Evolutionary conservation across 2,329 filamentous ascomycete species (phyloP).

Genomic region (Leptographium procerum): DNA sequence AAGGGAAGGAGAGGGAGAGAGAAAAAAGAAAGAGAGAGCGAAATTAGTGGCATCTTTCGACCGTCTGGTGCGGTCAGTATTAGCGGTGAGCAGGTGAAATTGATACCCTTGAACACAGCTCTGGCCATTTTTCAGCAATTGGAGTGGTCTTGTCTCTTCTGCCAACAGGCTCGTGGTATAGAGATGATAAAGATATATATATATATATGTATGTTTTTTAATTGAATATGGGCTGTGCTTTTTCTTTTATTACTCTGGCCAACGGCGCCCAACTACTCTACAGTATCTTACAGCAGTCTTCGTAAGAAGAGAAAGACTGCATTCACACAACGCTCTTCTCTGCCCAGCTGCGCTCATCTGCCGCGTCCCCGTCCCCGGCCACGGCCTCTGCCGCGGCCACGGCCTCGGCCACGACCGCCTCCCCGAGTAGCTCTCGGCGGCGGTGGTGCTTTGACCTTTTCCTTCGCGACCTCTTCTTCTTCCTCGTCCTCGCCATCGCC

Average conservation of each 20-base stretch:
- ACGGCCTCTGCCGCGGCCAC: slow-evolving; percentile 9
- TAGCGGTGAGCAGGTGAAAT: background rate
- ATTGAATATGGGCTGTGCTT: no score
- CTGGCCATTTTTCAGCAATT: background rate
- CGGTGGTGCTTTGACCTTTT: slow-evolving; percentile 6
- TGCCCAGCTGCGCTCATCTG: background rate
- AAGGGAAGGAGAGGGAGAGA: background rate
- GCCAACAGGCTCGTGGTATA: no score
- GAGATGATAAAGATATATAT: no score
- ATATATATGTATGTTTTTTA: no score
- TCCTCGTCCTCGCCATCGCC: slow-evolving; percentile 2
- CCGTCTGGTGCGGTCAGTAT: background rate
- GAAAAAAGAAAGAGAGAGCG: background rate
- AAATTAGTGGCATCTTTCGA: no score
- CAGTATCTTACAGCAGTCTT: no score
- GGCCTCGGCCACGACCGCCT: slow-evolving; percentile 4
- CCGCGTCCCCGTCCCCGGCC: slow-evolving; percentile 8
- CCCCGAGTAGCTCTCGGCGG: slow-evolving; percentile 5
- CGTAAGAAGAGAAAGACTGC: no score
- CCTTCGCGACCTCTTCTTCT: slow-evolving; percentile 4
- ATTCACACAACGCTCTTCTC: background rate
- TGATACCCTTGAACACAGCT: background rate
- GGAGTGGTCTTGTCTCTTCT: background rate
- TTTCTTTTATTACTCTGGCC: no score
- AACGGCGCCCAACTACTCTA: no score